Percentiles rank a stretch among this genome's conserved stretches.
Conservation (phyloP, 2,329 filamentous ascomycete species). For the Exserohilum turcica region DNA sequence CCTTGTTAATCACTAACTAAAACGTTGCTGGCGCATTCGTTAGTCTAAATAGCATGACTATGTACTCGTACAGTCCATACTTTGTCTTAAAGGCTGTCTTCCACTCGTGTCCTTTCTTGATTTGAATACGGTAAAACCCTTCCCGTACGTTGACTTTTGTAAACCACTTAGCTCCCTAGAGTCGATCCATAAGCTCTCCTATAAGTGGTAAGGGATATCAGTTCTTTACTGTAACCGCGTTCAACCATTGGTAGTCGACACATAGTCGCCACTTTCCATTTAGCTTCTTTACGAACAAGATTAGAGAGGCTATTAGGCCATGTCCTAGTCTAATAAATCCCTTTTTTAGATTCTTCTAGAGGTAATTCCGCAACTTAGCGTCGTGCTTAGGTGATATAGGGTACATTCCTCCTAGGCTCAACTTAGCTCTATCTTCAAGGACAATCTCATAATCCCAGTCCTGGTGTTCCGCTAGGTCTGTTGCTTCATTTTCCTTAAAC, state of each 20-base stretch:
- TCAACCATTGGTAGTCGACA: background rate
- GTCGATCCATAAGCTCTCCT: background rate
- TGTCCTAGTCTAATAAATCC: background rate
- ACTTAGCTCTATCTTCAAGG: background rate
- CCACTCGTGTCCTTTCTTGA: background rate
- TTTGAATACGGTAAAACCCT: background rate
- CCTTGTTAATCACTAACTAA: conserved; percentile 1
- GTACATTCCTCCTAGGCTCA: conserved; percentile 1
- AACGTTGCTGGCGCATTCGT: background rate
- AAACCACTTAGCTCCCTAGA: background rate
- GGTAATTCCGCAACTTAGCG: background rate
- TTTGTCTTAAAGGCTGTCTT: background rate
- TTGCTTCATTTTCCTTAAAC: background rate
- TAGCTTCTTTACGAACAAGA: background rate
- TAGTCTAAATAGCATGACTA: background rate
- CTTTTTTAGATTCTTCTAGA: conserved; percentile 2
- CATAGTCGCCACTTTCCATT: background rate
- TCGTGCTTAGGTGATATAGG: background rate
- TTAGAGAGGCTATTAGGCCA: background rate
- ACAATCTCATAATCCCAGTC: background rate
- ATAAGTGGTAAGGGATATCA: background rate
- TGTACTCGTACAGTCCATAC: background rate
- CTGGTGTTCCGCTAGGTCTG: background rate
- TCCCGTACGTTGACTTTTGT: background rate
- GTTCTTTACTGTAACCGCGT: background rate